These are phyloP conservation scores for Neopestalotiopsis sp. DNA, from an alignment of 2,329 filamentous ascomycete genomes.

Conservation along the genomic window DNA sequence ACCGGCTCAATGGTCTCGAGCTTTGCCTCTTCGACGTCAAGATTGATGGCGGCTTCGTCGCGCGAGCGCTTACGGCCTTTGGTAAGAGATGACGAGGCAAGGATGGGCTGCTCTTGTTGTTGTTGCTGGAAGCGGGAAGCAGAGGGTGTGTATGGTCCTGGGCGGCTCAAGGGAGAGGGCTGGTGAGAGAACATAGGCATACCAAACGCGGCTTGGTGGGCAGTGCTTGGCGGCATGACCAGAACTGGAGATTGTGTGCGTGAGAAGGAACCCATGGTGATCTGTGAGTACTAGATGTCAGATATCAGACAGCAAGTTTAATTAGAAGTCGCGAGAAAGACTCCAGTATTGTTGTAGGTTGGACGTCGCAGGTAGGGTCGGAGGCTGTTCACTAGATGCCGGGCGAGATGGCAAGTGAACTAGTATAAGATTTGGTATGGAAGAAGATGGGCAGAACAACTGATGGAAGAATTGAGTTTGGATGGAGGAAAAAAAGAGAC, in stretches of 20 bases:
- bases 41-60: constrained; percentile 73
- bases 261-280: constrained; percentile 42
- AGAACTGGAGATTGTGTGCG: constrained; percentile 42
- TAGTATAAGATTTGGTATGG: constrained; percentile 12
- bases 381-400: constrained; percentile 13
- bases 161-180: constrained; percentile 33
- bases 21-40: constrained; percentile 55
- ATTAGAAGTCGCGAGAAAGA: constrained; percentile 17
- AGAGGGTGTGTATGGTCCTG: constrained; percentile 40
- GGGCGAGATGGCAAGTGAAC: constrained; percentile 17
- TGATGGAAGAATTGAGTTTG: constrained; percentile 26
- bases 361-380: constrained; percentile 14
- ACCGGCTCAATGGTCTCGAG: constrained; percentile 42
- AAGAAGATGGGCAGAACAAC: constrained; percentile 19
- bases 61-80: constrained; percentile 78
- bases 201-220: constrained; percentile 46
- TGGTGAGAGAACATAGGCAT: constrained; percentile 45
- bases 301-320: constrained; percentile 21
- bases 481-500: constrained; percentile 22
- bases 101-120: constrained; percentile 31
- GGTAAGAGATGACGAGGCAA: constrained; percentile 33
- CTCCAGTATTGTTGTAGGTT: background rate
- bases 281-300: constrained; percentile 24
- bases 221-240: constrained; percentile 49
- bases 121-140: constrained; percentile 37